Base-by-base conservation (phyloP, 176 grass and related monocot species). In the Lolium rigidum region DNA sequence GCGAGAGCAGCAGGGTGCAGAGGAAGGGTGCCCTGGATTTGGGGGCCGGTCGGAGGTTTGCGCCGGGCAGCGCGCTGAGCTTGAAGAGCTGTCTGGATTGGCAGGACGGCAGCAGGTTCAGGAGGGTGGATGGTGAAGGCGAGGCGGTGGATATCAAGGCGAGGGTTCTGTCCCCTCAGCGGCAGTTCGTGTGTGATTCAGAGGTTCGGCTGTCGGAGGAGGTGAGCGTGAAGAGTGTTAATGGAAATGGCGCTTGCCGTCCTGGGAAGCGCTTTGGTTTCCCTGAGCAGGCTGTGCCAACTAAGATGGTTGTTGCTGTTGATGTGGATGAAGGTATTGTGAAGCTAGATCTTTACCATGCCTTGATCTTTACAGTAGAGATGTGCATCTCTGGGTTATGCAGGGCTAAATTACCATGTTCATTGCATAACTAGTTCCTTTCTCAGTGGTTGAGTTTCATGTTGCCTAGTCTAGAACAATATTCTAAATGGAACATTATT, bases 311-410 rank as follows among this genome's bases (percentile, higher is more conserved):
- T 57, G 92, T 99, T 66, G 97, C 97, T 54, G 97, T 99, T 76
- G 97, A 99, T 91, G 97, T 99, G 2, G 97, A 94, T 92, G 97
- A 98, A 98, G 92, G 97, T 96, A 91, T 70, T 73, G 47, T 21
- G 57, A 61, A 71, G 75, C 24, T 5, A 54, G 24, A 81, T 56
- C 2, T 17, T 17, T 47, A 0, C 38, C 38, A 39, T n/a, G n/a
- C n/a, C n/a, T n/a, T n/a, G n/a, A n/a, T 35, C 31, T 15, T 35
- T 49, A 0, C 3, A 24, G 16, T 65, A 15, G 4, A 17, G 61
- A 5, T 85, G 16, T 21, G 69, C 62, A 57, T 80, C 15, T 85
- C 14, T 10, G 31, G 1, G 2, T 86, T 83, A 25, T 81, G 37
- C 20, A 9, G 41, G 22, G 65, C 18, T 81, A 5, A 52, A 66